Conservation (phyloP, 129 eudicot genomes). For the Chrysanthemum makinoi region DNA sequence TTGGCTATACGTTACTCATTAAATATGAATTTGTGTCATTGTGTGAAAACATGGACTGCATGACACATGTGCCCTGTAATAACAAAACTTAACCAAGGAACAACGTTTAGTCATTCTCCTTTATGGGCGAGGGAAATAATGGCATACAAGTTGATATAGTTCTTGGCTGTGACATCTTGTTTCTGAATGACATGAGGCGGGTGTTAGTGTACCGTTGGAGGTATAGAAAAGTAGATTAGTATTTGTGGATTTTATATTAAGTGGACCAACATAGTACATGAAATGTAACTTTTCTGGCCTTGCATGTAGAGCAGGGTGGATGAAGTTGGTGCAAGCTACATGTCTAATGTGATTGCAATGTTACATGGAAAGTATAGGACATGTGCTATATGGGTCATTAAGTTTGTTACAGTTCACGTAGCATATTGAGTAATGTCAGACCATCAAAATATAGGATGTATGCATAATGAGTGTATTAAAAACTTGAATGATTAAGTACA, state of each 20-base stretch:
- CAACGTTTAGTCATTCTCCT: neutral
- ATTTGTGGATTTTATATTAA: neutral
- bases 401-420: neutral
- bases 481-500: too few relatives aligned
- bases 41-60: neutral
- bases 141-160: neutral
- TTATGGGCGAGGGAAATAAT: neutral
- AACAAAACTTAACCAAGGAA: neutral
- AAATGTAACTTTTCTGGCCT: neutral
- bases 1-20: neutral
- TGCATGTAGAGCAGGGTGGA: neutral
- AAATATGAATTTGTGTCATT: too few relatives aligned
- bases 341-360: too few relatives aligned
- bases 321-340: neutral
- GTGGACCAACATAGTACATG: neutral
- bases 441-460: neutral
- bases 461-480: neutral
- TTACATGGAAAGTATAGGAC: neutral
- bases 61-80: neutral
- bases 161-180: neutral
- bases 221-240: too few relatives aligned
- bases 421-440: neutral
- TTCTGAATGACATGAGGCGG: neutral
- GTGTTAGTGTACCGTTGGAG: neutral
- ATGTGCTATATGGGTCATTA: neutral